Conservation (phyloP, 208 protist genomes). For the Trypanosoma melophagium region DNA sequence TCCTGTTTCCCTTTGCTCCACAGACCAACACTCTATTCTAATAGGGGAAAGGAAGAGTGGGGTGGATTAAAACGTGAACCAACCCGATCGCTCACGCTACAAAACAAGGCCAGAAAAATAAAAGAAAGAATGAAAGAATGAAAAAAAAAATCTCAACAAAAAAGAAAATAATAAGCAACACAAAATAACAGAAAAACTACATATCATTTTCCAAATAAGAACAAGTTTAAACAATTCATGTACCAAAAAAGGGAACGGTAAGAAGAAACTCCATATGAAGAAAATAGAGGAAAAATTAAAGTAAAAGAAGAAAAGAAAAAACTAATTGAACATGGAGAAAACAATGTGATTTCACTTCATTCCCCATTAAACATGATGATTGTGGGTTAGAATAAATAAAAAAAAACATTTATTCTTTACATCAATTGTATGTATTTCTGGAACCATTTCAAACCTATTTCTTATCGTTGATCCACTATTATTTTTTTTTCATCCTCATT, state of each 20-base stretch:
- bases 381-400: too few species aligned
- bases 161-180: background rate
- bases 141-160: conserved; percentile 13
- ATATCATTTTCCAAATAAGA: background rate
- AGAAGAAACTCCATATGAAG: too few species aligned
- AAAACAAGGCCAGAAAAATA: background rate
- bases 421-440: background rate
- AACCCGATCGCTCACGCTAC: background rate
- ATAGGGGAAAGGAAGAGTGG: conserved; percentile 1
- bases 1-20: background rate
- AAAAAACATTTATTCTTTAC: conserved; percentile 6
- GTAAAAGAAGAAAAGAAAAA: too few species aligned
- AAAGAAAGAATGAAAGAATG: background rate
- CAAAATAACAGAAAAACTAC: background rate
- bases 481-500: background rate
- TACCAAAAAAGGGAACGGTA: too few species aligned
- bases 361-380: too few species aligned
- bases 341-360: too few species aligned
- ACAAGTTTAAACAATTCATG: background rate
- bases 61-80: conserved; percentile 1
- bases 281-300: too few species aligned
- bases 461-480: background rate
- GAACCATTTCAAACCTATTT: background rate
- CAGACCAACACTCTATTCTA: background rate
- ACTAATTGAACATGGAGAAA: too few species aligned